phyloP scores from a whole-genome alignment of 768 basidiomycete genomes.

The Russula sp. region DNA sequence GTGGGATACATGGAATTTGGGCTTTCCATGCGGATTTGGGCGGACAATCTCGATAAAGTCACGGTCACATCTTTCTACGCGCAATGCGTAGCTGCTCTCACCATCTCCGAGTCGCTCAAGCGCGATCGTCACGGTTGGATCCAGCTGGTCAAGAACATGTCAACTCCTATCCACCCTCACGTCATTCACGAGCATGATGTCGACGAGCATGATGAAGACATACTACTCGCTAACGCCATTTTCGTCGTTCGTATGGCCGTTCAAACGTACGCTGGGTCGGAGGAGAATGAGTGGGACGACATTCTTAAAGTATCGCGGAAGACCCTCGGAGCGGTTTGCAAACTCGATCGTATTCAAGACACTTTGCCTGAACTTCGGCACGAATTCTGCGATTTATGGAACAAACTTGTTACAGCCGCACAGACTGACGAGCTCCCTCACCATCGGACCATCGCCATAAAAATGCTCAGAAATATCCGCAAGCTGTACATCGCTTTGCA shows the following conservation, averaged over 20 bases:
- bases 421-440: not conserved
- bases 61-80: slow-evolving; percentile 1
- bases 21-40: not conserved
- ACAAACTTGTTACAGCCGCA: not conserved
- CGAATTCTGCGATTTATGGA: slow-evolving; percentile 6
- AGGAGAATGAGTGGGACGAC: not conserved
- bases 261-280: not conserved
- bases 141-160: not conserved
- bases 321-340: not conserved
- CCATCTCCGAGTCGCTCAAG: too few relatives aligned
- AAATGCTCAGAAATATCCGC: slow-evolving; percentile 9
- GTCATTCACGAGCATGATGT: too few relatives aligned
- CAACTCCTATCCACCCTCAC: not conserved
- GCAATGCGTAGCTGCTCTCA: slow-evolving; percentile 5
- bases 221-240: slow-evolving; percentile 13
- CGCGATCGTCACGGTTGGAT: slow-evolving; percentile 4
- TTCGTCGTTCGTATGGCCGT: not conserved
- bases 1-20: slow-evolving; percentile 11
- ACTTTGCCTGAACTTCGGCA: not conserved
- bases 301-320: not conserved
- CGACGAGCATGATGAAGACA: not conserved
- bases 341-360: not conserved
- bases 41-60: not conserved
- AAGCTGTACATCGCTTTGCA: slow-evolving; percentile 6
- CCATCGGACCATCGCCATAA: not conserved